phyloP scores from a whole-genome alignment of 306 rosid genomes.

The Erythrophleum fordii region DNA sequence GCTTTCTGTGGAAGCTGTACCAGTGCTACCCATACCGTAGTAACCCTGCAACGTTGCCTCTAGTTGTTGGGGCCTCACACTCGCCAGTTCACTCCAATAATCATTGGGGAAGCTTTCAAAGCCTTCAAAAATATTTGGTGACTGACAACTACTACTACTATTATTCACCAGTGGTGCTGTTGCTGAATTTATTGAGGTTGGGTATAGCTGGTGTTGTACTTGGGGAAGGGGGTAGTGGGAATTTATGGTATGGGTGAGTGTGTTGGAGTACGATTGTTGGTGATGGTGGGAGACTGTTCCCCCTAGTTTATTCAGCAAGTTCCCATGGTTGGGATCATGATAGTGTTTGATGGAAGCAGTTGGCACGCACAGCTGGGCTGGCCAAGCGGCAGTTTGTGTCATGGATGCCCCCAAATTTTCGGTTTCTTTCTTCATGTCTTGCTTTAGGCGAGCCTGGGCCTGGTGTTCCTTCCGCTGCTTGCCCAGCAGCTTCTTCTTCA shows the following conservation, averaged over 20 bases:
- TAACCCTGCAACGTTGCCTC: conserved; percentile 43
- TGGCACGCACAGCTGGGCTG: conserved; percentile 40
- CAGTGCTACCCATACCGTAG: conserved; percentile 56
- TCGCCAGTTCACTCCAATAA: conserved; percentile 48
- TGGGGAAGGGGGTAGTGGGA: conserved; percentile 24
- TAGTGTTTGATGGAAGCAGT: conserved; percentile 35
- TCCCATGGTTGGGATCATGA: not conserved
- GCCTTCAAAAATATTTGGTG: conserved; percentile 46
- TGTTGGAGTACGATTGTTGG: not conserved
- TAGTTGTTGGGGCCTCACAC: conserved; percentile 42
- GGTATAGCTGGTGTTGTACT: conserved; percentile 32
- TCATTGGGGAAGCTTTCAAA: conserved; percentile 49
- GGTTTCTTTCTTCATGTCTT: conserved; percentile 57
- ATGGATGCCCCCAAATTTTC: conserved; percentile 37
- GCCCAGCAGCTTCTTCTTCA: conserved; percentile 92
- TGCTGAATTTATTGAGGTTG: conserved; percentile 41
- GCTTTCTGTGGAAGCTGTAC: conserved; percentile 61
- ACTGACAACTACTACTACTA: conserved; percentile 29
- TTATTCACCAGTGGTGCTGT: conserved; percentile 11
- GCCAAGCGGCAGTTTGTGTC: conserved; percentile 52
- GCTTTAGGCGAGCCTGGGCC: conserved; percentile 57
- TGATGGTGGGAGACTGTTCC: not conserved
- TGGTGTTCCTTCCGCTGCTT: conserved; percentile 73
- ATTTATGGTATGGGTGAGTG: not conserved
- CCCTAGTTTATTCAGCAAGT: not conserved